phyloP scores from a whole-genome alignment of 768 basidiomycete genomes.

The Tephrocybe sp. region DNA sequence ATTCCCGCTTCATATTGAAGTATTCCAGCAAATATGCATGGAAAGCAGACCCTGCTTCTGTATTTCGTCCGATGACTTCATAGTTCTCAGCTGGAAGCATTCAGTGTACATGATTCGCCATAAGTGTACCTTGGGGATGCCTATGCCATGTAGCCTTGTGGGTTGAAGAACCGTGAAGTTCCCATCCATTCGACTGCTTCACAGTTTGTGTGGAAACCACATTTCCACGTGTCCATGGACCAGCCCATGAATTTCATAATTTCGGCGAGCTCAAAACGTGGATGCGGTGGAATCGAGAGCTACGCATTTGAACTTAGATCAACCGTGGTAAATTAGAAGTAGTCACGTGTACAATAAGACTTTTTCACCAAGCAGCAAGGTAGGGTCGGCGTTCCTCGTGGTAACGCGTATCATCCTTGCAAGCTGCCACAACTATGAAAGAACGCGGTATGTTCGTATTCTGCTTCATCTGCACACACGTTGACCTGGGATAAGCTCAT shows the following conservation, averaged over 20 bases:
- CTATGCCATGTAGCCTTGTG: constrained; percentile 33
- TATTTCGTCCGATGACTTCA: constrained; percentile 11
- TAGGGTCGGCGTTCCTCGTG: constrained; percentile 43
- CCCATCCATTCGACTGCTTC: constrained; percentile 61
- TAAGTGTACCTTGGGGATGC: constrained; percentile 41
- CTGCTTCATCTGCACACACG: constrained; percentile 49
- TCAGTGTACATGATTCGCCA: constrained; percentile 59
- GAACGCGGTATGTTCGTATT: constrained; percentile 52
- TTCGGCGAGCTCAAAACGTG: constrained; percentile 45
- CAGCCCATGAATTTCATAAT: constrained; percentile 61
- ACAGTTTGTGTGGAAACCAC: constrained; percentile 54
- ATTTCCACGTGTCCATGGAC: constrained; percentile 47
- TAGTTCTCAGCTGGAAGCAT: constrained; percentile 52
- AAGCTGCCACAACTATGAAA: constrained; percentile 70
- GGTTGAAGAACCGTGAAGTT: constrained; percentile 53
- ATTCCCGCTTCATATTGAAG: constrained; percentile 53
- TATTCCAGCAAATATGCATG: constrained; percentile 46
- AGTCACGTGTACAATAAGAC: too few species aligned
- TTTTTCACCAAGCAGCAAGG: constrained; percentile 44
- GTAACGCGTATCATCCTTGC: constrained; percentile 63
- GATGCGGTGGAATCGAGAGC: constrained; percentile 39
- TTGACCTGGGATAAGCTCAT: constrained; percentile 43
- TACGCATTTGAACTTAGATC: constrained; percentile 20
- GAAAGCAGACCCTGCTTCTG: constrained; percentile 18
- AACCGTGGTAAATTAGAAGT: too few species aligned